Conservation (phyloP, 1,284 basidiomycete species). For the Puccinia polysora region DNA sequence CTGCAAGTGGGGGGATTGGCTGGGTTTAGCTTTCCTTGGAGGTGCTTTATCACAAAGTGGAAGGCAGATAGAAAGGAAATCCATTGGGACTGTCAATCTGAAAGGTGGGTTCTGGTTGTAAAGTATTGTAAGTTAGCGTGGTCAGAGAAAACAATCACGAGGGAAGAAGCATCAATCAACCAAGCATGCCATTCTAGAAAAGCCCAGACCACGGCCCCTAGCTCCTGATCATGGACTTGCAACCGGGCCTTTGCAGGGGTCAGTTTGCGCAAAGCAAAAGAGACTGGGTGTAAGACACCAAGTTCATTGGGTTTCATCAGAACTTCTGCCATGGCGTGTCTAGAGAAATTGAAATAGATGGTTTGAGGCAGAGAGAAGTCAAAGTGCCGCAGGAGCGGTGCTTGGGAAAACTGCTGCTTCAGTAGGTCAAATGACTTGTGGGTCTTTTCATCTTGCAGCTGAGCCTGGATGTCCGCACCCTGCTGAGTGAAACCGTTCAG, state of each 20-base stretch:
- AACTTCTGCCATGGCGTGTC: slow-evolving; percentile 40
- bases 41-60: slow-evolving; percentile 3
- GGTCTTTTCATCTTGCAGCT: background rate
- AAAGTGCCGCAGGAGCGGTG: slow-evolving; percentile 7
- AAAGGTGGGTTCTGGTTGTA: background rate
- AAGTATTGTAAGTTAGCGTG: slow-evolving; percentile 5
- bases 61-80: background rate
- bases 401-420: background rate
- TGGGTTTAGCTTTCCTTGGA: background rate
- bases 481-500: slow-evolving; percentile 3
- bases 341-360: slow-evolving; percentile 50
- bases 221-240: slow-evolving; percentile 18
- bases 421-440: background rate
- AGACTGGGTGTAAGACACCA: slow-evolving; percentile 33
- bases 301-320: slow-evolving; percentile 29
- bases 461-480: background rate
- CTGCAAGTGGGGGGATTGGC: background rate
- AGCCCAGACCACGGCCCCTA: background rate
- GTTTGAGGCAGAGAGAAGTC: slow-evolving; percentile 44
- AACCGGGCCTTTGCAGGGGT: background rate
- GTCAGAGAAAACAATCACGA: slow-evolving; percentile 11
- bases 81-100: background rate
- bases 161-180: background rate
- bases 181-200: slow-evolving; percentile 13
- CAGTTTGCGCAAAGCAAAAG: slow-evolving; percentile 31